Evolutionary conservation across 176 grass and related monocot species (phyloP).

Genomic region (Stipa capillata): DNA sequence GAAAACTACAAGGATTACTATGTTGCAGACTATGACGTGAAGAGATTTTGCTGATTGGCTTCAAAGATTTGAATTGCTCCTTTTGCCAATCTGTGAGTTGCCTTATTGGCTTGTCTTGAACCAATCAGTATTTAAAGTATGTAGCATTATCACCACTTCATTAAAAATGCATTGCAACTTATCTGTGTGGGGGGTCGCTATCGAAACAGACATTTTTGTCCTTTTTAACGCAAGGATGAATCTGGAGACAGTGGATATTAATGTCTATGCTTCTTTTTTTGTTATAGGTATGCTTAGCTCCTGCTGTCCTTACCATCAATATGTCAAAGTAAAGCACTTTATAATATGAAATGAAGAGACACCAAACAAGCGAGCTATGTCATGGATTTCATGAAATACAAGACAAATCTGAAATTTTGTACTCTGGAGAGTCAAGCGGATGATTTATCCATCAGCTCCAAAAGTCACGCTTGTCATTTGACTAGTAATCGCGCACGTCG

Average conservation of each 20-base stretch:
- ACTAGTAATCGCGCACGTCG: too few relatives aligned
- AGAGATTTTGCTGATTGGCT: neutral
- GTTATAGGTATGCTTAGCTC: constrained; percentile 1
- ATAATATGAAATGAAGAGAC: constrained; percentile 2
- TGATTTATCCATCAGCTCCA: neutral
- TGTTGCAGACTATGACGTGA: neutral
- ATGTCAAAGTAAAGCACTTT: constrained; percentile 15
- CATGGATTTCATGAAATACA: constrained; percentile 29
- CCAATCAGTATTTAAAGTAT: neutral
- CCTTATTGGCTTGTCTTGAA: neutral
- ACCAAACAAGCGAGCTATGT: neutral
- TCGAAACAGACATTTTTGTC: neutral
- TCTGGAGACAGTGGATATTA: neutral
- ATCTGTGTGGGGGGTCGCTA: neutral
- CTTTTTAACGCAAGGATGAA: neutral
- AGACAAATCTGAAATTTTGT: neutral
- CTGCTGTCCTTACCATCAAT: constrained; percentile 1
- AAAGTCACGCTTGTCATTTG: neutral
- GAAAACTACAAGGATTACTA: neutral
- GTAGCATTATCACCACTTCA: neutral
- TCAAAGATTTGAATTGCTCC: neutral
- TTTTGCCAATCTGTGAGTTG: neutral
- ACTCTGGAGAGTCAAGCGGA: too few relatives aligned
- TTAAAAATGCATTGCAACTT: neutral
- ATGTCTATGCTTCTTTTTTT: neutral